These are phyloP conservation scores for Syzygium syzygioides DNA, from an alignment of 441 rosid species.

Conservation along the genomic window DNA sequence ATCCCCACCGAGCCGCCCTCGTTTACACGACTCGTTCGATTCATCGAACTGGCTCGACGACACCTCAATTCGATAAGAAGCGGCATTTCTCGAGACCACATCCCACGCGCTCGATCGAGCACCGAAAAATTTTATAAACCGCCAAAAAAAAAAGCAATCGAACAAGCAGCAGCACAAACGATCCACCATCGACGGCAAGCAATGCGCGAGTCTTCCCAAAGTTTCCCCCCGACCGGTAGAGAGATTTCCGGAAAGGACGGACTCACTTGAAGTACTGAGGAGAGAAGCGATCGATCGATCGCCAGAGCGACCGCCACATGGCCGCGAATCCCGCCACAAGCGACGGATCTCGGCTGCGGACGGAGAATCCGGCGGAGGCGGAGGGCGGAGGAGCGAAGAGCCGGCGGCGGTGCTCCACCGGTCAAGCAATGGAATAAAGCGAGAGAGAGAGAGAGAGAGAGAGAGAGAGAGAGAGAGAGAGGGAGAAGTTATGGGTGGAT, in stretches of 20 bases:
- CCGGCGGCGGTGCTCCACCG: not conserved
- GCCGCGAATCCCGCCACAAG: not conserved
- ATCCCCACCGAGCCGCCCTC: not conserved
- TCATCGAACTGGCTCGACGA: not conserved
- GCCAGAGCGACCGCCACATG: constrained; percentile 71
- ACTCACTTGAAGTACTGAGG: constrained; percentile 56
- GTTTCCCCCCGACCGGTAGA: not conserved
- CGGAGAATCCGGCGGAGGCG: not conserved
- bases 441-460: not conserved
- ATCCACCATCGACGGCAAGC: not conserved
- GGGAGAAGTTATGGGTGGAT: not conserved
- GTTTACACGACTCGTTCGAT: not conserved
- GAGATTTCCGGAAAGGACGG: not conserved
- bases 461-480: too few species aligned
- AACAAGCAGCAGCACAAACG: not conserved
- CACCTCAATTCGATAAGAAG: too few species aligned
- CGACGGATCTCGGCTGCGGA: not conserved
- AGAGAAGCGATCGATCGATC: constrained; percentile 75
- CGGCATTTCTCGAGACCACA: not conserved
- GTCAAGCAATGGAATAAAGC: not conserved
- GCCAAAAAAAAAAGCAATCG: accelerated
- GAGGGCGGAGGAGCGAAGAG: not conserved
- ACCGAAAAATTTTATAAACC: not conserved
- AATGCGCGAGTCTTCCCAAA: not conserved
- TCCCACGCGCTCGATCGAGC: not conserved